Base-by-base conservation (phyloP, 2,329 filamentous ascomycete genomes). In the Macrophomina phaseolina region DNA sequence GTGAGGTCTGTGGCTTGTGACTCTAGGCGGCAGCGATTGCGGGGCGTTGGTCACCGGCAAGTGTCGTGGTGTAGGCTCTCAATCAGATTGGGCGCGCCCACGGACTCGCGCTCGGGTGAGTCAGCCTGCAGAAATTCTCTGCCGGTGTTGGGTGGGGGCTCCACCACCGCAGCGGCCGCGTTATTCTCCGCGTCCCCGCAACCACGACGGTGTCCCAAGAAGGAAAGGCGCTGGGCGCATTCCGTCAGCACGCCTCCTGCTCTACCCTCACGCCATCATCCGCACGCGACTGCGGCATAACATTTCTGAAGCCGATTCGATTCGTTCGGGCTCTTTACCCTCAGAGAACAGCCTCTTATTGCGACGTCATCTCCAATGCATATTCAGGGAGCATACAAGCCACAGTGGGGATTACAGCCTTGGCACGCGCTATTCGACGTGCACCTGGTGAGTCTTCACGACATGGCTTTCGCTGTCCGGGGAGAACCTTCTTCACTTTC, bases 141-240 rank as follows among this genome's bases (percentile, higher is more conserved):
- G 40, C 56, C 56, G 40, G 16, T 18, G 8, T 2, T 1, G 0
- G 42, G 9, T 30, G 53, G n/a, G 5, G 34, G 23, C 28, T 8
- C 11, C 3, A 14, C n/a, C 1, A 40, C 9, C 2, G 16, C 30
- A 16, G 14, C 34, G 36, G 53, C 53, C 34, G 28, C 34, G 6
- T n/a, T 9, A n/a, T 40, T 40, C n/a, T 28, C 36, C 34, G 36
- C 52, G 14, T 28, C 34, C 56, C 56, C 56, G 56, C 40, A 48
- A 60, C 32, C 14, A 36, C 23, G 56, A 46, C 56, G 56, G 56
- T 60, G 56, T 60, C 56, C 40, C 5, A 6, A 45, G 6, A 23
- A 6, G 40, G 56, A 12, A 46, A 60, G 40, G 38, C 40, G 55
- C 23, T 46, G 38, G 16, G 55, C 55, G n/a, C 8, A 28, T 34